These are phyloP conservation scores for Bipolaris sorokiniana DNA, from an alignment of 2,329 filamentous ascomycete genomes.

Conservation along the genomic window DNA sequence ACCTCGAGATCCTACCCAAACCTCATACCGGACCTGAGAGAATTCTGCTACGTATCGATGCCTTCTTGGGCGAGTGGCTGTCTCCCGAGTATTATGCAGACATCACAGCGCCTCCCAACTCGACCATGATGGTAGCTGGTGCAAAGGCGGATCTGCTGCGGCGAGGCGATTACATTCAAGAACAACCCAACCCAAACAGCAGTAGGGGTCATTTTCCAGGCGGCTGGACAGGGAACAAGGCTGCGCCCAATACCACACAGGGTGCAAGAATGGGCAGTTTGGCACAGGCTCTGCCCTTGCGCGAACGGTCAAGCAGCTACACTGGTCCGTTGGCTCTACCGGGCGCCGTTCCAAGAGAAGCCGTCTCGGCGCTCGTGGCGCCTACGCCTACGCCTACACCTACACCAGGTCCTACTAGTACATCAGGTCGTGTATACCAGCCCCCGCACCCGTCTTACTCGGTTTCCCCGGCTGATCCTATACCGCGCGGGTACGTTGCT, in stretches of 20 bases:
- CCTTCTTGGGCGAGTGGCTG: conserved; percentile 95
- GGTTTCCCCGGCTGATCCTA: conserved; percentile 77
- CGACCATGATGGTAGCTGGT: conserved; percentile 82
- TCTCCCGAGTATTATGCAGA: conserved; percentile 91
- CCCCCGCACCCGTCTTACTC: conserved; percentile 83
- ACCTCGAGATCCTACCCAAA: conserved; percentile 43
- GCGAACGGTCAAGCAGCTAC: conserved; percentile 57
- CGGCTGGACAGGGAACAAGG: conserved; percentile 58
- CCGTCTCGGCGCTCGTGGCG: conserved; percentile 20
- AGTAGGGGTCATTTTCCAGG: conserved; percentile 60
- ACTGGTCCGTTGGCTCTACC: conserved; percentile 28
- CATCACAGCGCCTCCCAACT: conserved; percentile 86
- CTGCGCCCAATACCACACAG: conserved; percentile 22
- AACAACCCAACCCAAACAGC: conserved; percentile 47
- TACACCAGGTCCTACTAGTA: conserved; percentile 23
- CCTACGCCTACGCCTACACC: conserved; percentile 10
- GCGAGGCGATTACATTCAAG: conserved; percentile 69
- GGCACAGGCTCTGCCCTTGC: conserved; percentile 47
- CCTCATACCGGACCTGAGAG: conserved; percentile 44
- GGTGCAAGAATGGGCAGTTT: conserved; percentile 42
- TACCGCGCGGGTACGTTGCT: conserved; percentile 85
- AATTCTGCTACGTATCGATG: conserved; percentile 74
- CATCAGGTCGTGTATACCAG: conserved; percentile 61
- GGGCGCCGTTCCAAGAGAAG: conserved; percentile 36
- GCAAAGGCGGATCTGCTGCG: conserved; percentile 87